Evolutionary conservation across 1,139 yeast genomes (phyloP).

Genomic region (Meyerozyma elateridarum): DNA sequence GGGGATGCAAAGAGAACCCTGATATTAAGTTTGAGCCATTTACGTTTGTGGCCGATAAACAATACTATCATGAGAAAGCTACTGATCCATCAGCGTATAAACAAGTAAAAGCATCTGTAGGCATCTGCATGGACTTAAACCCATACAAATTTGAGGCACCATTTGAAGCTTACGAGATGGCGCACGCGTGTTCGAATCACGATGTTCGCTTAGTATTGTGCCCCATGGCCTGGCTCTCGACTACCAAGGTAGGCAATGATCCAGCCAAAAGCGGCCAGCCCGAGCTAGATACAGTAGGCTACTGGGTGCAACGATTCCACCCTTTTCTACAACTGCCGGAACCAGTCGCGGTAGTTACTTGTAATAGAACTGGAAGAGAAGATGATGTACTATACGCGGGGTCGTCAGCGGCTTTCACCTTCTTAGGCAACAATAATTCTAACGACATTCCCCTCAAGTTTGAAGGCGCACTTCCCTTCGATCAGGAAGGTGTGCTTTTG

Average conservation of each 20-base stretch:
- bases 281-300: constrained; percentile 28
- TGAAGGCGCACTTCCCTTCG: constrained; percentile 3
- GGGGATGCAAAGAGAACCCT: constrained; percentile 79
- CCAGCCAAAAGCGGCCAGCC: constrained; percentile 19
- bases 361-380: constrained; percentile 77
- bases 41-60: constrained; percentile 31
- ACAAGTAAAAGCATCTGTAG: constrained; percentile 48
- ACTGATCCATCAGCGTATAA: constrained; percentile 8
- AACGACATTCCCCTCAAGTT: not conserved
- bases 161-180: constrained; percentile 68
- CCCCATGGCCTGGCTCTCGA: constrained; percentile 86
- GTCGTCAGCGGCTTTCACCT: constrained; percentile 53
- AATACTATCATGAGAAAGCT: constrained; percentile 16
- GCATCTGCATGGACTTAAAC: constrained; percentile 94
- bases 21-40: constrained; percentile 36
- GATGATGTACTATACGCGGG: constrained; percentile 70
- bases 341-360: constrained; percentile 41
- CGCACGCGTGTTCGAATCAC: constrained; percentile 46
- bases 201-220: constrained; percentile 55
- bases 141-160: constrained; percentile 84
- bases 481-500: constrained; percentile 1
- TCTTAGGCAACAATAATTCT: constrained; percentile 26
- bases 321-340: constrained; percentile 46
- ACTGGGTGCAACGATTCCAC: constrained; percentile 72
- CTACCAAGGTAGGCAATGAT: constrained; percentile 42